Percentiles rank a stretch among this genome's conserved stretches.
Conservation (phyloP, 345 rosid genomes). For the Populus simonii region DNA sequence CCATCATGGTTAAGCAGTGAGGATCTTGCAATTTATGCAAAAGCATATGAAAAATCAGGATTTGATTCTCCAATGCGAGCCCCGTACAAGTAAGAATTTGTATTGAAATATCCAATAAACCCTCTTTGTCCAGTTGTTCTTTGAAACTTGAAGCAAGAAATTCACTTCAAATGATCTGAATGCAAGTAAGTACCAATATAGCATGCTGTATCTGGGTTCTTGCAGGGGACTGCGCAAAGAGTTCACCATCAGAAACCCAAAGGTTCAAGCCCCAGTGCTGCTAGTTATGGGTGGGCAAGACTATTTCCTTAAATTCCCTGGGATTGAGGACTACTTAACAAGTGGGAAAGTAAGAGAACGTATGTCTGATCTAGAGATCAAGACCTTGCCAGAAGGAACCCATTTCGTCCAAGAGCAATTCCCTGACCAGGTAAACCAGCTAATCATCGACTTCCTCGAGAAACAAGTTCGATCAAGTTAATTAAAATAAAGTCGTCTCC, state of each 20-base stretch:
- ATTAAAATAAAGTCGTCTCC: background rate
- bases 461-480: conserved; percentile 2
- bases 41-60: conserved; percentile 30
- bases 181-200: background rate
- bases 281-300: conserved; percentile 32
- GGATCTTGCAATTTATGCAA: conserved; percentile 18
- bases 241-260: conserved; percentile 14
- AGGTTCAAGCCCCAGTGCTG: conserved; percentile 24
- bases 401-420: conserved; percentile 29
- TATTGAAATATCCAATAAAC: background rate
- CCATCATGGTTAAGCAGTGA: conserved; percentile 30
- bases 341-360: conserved; percentile 14
- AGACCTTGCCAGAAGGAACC: conserved; percentile 16
- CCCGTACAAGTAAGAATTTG: conserved; percentile 14
- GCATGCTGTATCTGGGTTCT: background rate
- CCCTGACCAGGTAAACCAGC: conserved; percentile 20
- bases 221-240: conserved; percentile 11
- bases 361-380: conserved; percentile 12
- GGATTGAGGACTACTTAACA: conserved; percentile 22
- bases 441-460: conserved; percentile 17
- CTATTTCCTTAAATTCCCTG: conserved; percentile 31
- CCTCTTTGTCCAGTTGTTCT: background rate
- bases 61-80: conserved; percentile 27
- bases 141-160: background rate
- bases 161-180: background rate